Percentiles rank a stretch among this genome's conserved stretches.
Evolutionary conservation across 805 yeast species (phyloP).

Genomic region (Hanseniaspora lachancei): DNA sequence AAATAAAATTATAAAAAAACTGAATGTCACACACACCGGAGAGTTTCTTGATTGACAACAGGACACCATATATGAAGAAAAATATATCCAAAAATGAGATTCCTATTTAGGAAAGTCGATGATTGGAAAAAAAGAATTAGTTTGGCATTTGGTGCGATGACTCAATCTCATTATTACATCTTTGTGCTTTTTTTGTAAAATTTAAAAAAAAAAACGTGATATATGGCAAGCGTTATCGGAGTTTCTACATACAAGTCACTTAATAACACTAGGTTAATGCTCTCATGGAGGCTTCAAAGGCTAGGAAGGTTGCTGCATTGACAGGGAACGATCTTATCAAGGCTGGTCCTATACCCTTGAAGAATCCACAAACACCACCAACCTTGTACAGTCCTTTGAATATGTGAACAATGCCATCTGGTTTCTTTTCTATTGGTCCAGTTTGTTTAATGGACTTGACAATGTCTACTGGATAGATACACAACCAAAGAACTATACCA

Average conservation of each 20-base stretch:
- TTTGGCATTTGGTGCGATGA: no score
- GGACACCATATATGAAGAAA: no score
- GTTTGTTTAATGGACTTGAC: constrained; percentile 75
- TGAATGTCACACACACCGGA: no score
- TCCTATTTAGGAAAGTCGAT: no score
- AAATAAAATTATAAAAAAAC: no score
- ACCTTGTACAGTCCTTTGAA: constrained; percentile 39
- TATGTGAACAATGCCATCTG: constrained; percentile 47
- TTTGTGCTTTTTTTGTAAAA: no score
- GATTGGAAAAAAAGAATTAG: no score
- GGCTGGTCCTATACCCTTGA: constrained; percentile 86
- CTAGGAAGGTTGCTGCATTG: constrained; percentile 90
- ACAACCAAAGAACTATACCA: constrained; percentile 79
- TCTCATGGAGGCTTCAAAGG: constrained; percentile 84
- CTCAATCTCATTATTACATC: no score
- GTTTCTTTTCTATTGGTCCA: constrained; percentile 34
- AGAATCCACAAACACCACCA: constrained; percentile 66
- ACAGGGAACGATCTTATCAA: constrained; percentile 95
- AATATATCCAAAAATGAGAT: no score
- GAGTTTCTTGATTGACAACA: no score
- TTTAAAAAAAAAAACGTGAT: no score
- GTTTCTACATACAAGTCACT: neutral
- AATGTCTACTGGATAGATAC: constrained; percentile 79
- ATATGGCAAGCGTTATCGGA: neutral
- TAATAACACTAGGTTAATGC: constrained; percentile 8